Base-by-base conservation (phyloP, 192 early-diverging fungal genomes). In the Spizellomyces punctatus region DNA sequence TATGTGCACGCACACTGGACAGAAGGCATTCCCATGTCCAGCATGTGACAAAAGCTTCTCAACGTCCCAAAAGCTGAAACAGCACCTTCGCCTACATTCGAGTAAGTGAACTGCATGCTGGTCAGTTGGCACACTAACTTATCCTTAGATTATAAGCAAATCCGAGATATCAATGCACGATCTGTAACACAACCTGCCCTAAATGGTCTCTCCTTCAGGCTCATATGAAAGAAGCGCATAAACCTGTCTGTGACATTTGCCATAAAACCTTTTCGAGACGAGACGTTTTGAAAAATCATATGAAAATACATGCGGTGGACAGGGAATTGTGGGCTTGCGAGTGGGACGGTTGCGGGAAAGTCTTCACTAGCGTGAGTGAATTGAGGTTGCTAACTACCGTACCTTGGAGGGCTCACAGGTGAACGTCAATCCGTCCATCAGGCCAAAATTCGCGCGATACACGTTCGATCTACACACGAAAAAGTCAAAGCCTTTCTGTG, bases 291-390 rank as follows among this genome's bases (percentile, higher is more conserved):
- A 64, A 56, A 45, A 55, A 64, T n/a, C 71, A 72, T 56, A 42
- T 72, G 63, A 66, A 65, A 55, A 42, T 5, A 19, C 71, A 72
- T 57, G 71, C 64, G 10, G 63, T 9, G 36, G 63, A 72, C 16
- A n/a, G 63, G 47, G 50, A 67, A 16, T n/a, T 55, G 17, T 46
- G 46, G 19, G 47, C 63, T 50, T 72, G 71, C 54, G 62, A 57
- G 19, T 72, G 71, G 71, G 63, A 64, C 6, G 71, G 71, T 9
- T 72, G 71, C 17, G 71, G 42, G 14, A 66, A 72, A 54, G 16
- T n/a, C 10, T 72, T 72, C 27, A 42, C 71, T 8, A 72, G 45
- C 17, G 63, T 66, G 41, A 65, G 71, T 43, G 43, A 36, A 19
- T 45, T n/a, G 42, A n/a, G 16, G 64, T 50, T 7, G 41, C 5